Percentiles rank a stretch among this genome's conserved stretches.
phyloP scores from a whole-genome alignment of 495 filamentous ascomycete species.

The Aspergillus campestris region DNA sequence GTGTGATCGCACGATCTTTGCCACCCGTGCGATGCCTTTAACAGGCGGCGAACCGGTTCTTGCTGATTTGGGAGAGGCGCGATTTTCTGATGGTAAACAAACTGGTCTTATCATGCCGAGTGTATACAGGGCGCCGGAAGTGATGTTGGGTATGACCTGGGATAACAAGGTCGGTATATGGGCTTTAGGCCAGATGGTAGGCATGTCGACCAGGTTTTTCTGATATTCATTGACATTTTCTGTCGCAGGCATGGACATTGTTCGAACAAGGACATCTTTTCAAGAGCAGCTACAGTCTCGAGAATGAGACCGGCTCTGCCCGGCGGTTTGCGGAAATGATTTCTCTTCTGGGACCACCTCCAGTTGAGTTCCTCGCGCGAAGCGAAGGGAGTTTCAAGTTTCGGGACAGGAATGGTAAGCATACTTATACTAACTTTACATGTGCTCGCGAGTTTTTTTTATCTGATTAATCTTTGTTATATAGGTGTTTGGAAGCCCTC shows the following conservation, averaged over 20 bases:
- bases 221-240: background rate
- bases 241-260: conserved; percentile 30
- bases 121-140: conserved; percentile 31
- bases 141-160: conserved; percentile 28
- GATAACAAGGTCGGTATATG: conserved; percentile 33
- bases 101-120: conserved; percentile 24
- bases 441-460: background rate
- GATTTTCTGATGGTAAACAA: conserved; percentile 7
- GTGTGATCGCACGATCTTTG: conserved; percentile 13
- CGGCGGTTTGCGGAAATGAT: conserved; percentile 28
- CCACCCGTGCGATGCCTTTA: conserved; percentile 13
- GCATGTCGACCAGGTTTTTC: conserved; percentile 1
- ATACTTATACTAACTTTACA: too few relatives aligned
- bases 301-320: conserved; percentile 14
- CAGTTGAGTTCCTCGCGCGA: conserved; percentile 19
- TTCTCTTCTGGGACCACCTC: conserved; percentile 22
- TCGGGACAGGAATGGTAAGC: conserved; percentile 22
- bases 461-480: background rate
- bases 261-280: conserved; percentile 36
- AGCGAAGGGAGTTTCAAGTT: conserved; percentile 17
- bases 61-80: conserved; percentile 20
- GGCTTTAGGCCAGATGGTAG: conserved; percentile 31
- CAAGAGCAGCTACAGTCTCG: conserved; percentile 18
- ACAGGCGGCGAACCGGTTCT: conserved; percentile 13
- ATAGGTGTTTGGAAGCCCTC: conserved; percentile 26